phyloP scores from a whole-genome alignment of 2,329 filamentous ascomycete genomes.

The Colletotrichum sp. region DNA sequence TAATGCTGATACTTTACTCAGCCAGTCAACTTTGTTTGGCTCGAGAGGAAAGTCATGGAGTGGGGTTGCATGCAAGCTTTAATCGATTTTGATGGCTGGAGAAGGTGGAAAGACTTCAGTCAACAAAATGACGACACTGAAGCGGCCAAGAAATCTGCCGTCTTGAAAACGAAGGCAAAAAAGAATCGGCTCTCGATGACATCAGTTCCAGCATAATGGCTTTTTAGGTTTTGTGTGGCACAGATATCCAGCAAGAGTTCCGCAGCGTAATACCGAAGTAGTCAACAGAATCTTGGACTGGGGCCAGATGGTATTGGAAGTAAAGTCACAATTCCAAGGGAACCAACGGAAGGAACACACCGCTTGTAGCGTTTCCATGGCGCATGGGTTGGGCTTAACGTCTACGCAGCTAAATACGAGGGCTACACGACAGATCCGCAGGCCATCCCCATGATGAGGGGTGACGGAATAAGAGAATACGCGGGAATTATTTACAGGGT shows the following conservation, averaged over 20 bases:
- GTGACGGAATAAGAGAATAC: neutral
- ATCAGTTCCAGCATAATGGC: constrained; percentile 7
- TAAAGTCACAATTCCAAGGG: neutral
- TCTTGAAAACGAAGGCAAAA: constrained; percentile 45
- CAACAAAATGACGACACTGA: constrained; percentile 50
- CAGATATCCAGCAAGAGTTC: neutral
- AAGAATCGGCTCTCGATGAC: constrained; percentile 48
- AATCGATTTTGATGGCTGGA: constrained; percentile 98
- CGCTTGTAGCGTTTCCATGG: neutral
- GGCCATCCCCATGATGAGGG: neutral
- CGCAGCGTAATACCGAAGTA: neutral
- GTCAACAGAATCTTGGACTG: neutral
- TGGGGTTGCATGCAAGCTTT: constrained; percentile 99
- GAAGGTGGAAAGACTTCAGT: constrained; percentile 90
- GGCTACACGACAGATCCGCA: neutral
- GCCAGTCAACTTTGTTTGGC: constrained; percentile 97
- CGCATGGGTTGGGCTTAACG: neutral
- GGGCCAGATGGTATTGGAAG: neutral
- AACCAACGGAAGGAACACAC: neutral
- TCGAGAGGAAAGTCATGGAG: constrained; percentile 97
- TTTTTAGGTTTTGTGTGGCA: neutral
- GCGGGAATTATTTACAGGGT: neutral
- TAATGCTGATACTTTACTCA: constrained; percentile 41
- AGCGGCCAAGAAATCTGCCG: constrained; percentile 43
- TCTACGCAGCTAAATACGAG: neutral